phyloP scores from a whole-genome alignment of 2,329 filamentous ascomycete genomes.

The Fusarium lateritium region DNA sequence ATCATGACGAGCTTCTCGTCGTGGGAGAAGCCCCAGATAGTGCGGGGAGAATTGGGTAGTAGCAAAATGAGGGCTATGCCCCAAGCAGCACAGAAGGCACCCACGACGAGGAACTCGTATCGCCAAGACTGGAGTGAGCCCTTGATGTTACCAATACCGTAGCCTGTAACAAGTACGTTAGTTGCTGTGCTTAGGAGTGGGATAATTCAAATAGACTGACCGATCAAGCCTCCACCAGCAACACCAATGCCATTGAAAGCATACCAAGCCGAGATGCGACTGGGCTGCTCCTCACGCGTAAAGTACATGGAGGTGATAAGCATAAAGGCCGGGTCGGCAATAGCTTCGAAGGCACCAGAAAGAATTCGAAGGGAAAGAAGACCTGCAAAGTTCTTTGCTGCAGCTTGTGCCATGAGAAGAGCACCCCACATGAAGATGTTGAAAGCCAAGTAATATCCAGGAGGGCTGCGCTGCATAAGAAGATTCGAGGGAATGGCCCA shows the following conservation, averaged over 20 bases:
- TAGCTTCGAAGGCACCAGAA: conserved; percentile 75
- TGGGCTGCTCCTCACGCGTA: conserved; percentile 73
- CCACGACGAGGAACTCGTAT: conserved; percentile 78
- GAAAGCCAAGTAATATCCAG: conserved; percentile 56
- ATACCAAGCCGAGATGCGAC: conserved; percentile 73
- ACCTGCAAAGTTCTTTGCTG: conserved; percentile 68
- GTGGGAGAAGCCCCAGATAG: conserved; percentile 64
- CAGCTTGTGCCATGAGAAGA: conserved; percentile 65
- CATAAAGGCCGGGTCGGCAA: conserved; percentile 67
- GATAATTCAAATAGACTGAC: conserved; percentile 32
- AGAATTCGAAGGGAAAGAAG: conserved; percentile 70
- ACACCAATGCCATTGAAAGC: conserved; percentile 72
- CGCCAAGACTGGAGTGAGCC: conserved; percentile 73
- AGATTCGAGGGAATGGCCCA: conserved; percentile 54
- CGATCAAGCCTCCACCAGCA: conserved; percentile 67
- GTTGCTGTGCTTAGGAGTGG: not conserved
- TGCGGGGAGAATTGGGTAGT: conserved; percentile 71
- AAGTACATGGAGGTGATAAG: conserved; percentile 77
- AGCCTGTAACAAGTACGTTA: conserved; percentile 53
- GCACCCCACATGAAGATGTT: conserved; percentile 71
- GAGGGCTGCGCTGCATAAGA: conserved; percentile 53
- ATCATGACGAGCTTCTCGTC: conserved; percentile 69
- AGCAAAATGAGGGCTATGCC: conserved; percentile 70
- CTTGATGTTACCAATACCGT: conserved; percentile 72
- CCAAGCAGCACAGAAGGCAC: conserved; percentile 70